These are phyloP conservation scores for Xylaria acuta DNA, from an alignment of 495 filamentous ascomycete genomes.

Conservation along the genomic window DNA sequence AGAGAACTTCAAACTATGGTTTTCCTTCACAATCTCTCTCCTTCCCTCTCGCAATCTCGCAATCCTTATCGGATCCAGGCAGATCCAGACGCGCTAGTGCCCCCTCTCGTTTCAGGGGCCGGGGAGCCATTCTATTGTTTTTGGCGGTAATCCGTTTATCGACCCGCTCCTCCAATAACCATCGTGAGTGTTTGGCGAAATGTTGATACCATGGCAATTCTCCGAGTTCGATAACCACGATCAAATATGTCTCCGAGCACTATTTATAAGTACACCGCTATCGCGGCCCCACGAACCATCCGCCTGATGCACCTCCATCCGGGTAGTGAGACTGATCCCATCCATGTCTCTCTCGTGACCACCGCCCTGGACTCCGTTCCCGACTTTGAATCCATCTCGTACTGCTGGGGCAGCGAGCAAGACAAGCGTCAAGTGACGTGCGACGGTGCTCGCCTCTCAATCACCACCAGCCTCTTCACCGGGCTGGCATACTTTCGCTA, in stretches of 20 bases:
- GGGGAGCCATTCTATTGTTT: not conserved
- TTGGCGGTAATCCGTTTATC: not conserved
- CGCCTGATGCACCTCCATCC: conserved; percentile 32
- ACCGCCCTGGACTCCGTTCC: conserved; percentile 21
- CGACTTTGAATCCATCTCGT: conserved; percentile 47
- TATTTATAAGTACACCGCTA: conserved; percentile 8
- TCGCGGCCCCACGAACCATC: conserved; percentile 11
- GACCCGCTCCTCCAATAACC: not conserved
- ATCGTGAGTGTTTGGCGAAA: not conserved
- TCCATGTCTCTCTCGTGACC: conserved; percentile 25
- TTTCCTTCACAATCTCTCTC: too few relatives aligned
- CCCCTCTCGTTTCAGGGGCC: not conserved
- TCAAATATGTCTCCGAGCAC: conserved; percentile 1
- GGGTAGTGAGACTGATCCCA: conserved; percentile 24
- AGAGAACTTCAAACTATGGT: too few relatives aligned
- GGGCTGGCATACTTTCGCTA: conserved; percentile 40
- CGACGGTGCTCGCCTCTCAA: conserved; percentile 30
- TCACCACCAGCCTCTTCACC: conserved; percentile 38
- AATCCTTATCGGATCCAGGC: too few relatives aligned
- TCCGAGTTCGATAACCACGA: not conserved
- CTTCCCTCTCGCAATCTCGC: not conserved
- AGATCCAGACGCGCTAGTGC: not conserved
- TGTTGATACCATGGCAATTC: not conserved
- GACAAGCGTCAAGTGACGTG: conserved; percentile 31
- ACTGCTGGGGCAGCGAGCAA: conserved; percentile 43